phyloP scores from a whole-genome alignment of 352 stramenopile genomes.

The Globisporangium ultimum region DNA sequence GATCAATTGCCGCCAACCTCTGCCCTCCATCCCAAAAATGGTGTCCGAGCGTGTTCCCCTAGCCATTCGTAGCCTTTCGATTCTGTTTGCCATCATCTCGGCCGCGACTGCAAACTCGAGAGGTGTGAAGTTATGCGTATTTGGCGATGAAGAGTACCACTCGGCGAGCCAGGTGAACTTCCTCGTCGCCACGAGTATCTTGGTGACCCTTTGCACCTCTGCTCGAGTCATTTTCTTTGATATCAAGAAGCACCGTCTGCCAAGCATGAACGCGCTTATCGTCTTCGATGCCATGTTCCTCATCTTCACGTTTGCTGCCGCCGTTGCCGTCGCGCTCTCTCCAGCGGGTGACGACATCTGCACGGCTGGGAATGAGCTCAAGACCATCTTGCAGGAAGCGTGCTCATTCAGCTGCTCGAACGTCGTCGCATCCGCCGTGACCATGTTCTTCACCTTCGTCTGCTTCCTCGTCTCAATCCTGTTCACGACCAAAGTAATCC shows the following conservation, averaged over 20 bases:
- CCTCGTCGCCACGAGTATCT: slow-evolving; percentile 34
- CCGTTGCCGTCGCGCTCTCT: slow-evolving; percentile 47
- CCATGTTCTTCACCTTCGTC: slow-evolving; percentile 52
- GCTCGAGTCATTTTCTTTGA: slow-evolving; percentile 50
- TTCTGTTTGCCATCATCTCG: slow-evolving; percentile 42
- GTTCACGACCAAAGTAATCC: slow-evolving; percentile 44
- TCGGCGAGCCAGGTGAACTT: slow-evolving; percentile 59
- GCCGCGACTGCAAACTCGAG: slow-evolving; percentile 30
- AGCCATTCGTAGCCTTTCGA: slow-evolving; percentile 31
- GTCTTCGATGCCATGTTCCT: slow-evolving; percentile 50
- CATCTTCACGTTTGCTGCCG: slow-evolving; percentile 54
- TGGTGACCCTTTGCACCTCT: slow-evolving; percentile 32
- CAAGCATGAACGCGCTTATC: slow-evolving; percentile 31
- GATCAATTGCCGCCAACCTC: not conserved
- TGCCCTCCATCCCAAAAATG: not conserved
- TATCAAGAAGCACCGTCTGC: slow-evolving; percentile 46
- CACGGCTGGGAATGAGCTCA: slow-evolving; percentile 41
- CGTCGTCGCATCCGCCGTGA: slow-evolving; percentile 44
- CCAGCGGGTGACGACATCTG: slow-evolving; percentile 53
- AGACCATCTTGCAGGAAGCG: slow-evolving; percentile 49
- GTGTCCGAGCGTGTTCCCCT: slow-evolving; percentile 38
- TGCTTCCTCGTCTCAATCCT: slow-evolving; percentile 54
- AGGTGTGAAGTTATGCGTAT: slow-evolving; percentile 50
- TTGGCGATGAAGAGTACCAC: slow-evolving; percentile 45
- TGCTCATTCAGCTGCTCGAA: slow-evolving; percentile 67